Evolutionary conservation across 495 filamentous ascomycete species (phyloP).

Genomic region (Mytilinidion resinicola): DNA sequence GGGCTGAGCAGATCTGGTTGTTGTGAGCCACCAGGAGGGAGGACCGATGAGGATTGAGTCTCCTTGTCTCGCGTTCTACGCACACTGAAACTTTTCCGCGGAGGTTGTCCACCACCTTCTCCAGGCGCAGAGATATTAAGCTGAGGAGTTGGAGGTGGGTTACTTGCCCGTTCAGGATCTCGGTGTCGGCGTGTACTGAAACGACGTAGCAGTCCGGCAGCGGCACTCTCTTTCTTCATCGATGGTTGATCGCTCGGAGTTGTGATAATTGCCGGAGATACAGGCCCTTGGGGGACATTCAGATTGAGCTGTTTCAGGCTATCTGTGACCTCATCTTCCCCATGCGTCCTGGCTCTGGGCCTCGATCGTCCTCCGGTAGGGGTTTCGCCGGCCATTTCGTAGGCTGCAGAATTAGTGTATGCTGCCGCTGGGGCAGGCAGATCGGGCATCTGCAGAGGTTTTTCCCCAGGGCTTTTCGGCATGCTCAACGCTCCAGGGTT

Average conservation of each 20-base stretch:
- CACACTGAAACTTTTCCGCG: conserved; percentile 77
- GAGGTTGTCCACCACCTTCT: conserved; percentile 50
- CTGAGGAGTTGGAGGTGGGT: conserved; percentile 55
- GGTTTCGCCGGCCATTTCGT: conserved; percentile 77
- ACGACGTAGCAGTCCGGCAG: conserved; percentile 76
- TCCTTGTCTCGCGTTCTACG: conserved; percentile 61
- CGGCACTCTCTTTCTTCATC: conserved; percentile 77
- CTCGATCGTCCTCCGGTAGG: conserved; percentile 71
- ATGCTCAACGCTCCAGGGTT: conserved; percentile 55
- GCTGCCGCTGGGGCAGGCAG: conserved; percentile 78
- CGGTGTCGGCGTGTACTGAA: conserved; percentile 77
- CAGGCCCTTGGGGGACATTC: conserved; percentile 45
- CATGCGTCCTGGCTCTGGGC: conserved; percentile 85
- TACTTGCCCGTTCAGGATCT: conserved; percentile 52
- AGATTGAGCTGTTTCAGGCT: conserved; percentile 66
- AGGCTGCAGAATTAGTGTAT: conserved; percentile 75
- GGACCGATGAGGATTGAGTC: conserved; percentile 43
- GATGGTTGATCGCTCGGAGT: conserved; percentile 55
- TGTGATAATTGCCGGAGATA: conserved; percentile 50
- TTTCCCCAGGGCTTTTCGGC: conserved; percentile 52
- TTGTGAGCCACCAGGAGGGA: conserved; percentile 58
- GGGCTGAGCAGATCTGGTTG: conserved; percentile 69
- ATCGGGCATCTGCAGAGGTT: conserved; percentile 61
- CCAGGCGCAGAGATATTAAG: conserved; percentile 68
- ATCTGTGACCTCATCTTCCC: conserved; percentile 84